Percentiles rank a stretch among this genome's conserved stretches.
Evolutionary conservation across 768 basidiomycete species (phyloP).

Genomic region (Calocera cornea): DNA sequence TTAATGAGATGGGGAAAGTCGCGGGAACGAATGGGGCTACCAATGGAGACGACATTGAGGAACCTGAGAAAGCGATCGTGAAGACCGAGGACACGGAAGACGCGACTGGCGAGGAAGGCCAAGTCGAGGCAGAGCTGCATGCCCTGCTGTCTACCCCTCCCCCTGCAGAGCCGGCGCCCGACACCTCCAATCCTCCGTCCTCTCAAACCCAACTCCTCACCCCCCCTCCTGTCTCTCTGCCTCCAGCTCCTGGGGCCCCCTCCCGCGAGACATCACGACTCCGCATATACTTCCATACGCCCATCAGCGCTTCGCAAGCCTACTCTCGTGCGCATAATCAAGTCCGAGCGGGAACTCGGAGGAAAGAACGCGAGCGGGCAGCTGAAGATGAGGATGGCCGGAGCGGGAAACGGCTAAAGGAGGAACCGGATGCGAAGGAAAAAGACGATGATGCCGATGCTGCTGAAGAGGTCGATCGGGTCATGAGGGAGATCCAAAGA

Average conservation of each 20-base stretch:
- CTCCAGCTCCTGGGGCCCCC: constrained; percentile 26
- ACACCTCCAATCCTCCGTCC: constrained; percentile 13
- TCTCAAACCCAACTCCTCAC: constrained; percentile 10
- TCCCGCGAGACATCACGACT: constrained; percentile 43
- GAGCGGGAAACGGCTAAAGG: constrained; percentile 48
- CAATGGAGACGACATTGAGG: neutral
- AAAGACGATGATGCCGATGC: constrained; percentile 38
- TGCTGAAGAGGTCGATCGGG: constrained; percentile 27
- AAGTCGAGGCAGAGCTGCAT: neutral
- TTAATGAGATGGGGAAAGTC: neutral
- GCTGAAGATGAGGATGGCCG: constrained; percentile 72
- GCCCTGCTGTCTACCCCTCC: neutral
- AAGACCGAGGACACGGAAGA: constrained; percentile 11
- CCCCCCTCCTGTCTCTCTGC: constrained; percentile 28
- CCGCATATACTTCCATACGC: constrained; percentile 86
- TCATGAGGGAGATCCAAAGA: constrained; percentile 20
- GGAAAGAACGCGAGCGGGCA: constrained; percentile 67
- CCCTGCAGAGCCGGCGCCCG: constrained; percentile 12
- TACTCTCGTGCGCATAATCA: constrained; percentile 27
- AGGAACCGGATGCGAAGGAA: constrained; percentile 29
- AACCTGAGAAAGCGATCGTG: neutral
- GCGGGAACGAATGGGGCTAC: neutral
- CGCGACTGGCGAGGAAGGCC: neutral
- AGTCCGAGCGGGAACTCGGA: constrained; percentile 38
- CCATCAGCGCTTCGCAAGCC: constrained; percentile 43